Percentiles rank a stretch among this genome's conserved stretches.
Evolutionary conservation across 306 rosid genomes (phyloP).

Genomic region (Glycine latifolia): DNA sequence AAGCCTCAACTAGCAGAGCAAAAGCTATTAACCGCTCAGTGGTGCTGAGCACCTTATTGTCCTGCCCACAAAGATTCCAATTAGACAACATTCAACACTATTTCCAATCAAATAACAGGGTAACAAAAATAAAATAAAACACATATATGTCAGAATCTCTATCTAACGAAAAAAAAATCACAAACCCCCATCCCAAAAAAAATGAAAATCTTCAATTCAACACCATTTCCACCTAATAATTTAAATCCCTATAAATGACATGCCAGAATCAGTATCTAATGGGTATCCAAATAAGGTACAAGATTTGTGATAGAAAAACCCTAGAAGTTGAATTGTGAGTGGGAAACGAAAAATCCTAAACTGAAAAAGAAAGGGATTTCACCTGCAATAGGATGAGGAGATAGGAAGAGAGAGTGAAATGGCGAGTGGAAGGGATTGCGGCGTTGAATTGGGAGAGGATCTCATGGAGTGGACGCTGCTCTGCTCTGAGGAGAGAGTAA

Average conservation of each 20-base stretch:
- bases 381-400: slow-evolving; percentile 76
- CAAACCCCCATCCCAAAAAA: not conserved
- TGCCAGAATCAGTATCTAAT: not conserved
- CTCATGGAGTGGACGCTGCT: slow-evolving; percentile 70
- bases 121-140: not conserved
- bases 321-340: not conserved
- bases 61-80: slow-evolving; percentile 43
- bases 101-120: not conserved
- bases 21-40: slow-evolving; percentile 77
- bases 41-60: slow-evolving; percentile 48
- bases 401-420: slow-evolving; percentile 75
- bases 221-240: not conserved
- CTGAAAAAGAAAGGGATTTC: not conserved
- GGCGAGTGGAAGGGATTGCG: slow-evolving; percentile 56
- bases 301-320: not conserved
- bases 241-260: not conserved
- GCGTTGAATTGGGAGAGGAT: slow-evolving; percentile 73
- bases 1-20: slow-evolving; percentile 73
- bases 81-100: slow-evolving; percentile 31
- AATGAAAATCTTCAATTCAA: not conserved
- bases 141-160: not conserved
- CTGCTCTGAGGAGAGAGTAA: slow-evolving; percentile 60
- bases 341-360: slow-evolving; percentile 36
- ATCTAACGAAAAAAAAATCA: not conserved
- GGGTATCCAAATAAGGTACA: not conserved